Percentiles rank a stretch among this genome's conserved stretches.
These are phyloP conservation scores for Wallacemonas sp. DNA, from an alignment of 208 protist genomes.

Conservation along the genomic window DNA sequence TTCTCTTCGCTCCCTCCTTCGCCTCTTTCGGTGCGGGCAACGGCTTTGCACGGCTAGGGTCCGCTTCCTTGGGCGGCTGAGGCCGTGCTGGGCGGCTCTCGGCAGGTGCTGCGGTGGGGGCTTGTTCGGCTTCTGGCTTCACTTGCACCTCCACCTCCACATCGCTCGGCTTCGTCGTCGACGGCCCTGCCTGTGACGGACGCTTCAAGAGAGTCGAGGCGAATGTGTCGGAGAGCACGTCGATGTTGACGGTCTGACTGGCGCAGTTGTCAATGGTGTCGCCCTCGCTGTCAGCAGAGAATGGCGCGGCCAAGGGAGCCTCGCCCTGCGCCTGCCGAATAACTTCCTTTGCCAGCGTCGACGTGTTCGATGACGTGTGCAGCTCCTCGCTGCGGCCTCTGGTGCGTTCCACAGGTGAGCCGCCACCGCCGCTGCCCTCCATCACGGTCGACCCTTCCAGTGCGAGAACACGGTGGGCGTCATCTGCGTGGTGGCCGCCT, in stretches of 20 bases:
- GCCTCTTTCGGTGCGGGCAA: not conserved
- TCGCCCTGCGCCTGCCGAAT: constrained; percentile 30
- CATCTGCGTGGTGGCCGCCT: not conserved
- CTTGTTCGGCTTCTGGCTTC: not conserved
- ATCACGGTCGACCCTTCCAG: not conserved
- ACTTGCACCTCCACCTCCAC: not conserved
- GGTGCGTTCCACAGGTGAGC: not conserved
- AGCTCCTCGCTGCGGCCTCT: not conserved
- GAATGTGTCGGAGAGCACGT: not conserved
- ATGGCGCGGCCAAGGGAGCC: constrained; percentile 27
- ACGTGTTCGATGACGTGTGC: not conserved
- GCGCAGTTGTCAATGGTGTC: constrained; percentile 5
- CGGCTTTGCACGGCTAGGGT: not conserved
- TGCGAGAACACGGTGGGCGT: not conserved
- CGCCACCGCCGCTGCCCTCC: constrained; percentile 1
- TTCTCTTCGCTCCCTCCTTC: not conserved
- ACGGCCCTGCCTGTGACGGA: not conserved
- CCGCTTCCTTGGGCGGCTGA: not conserved
- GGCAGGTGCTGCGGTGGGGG: not conserved
- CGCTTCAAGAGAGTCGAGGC: not conserved
- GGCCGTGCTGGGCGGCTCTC: not conserved
- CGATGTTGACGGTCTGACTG: constrained; percentile 12
- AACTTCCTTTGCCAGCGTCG: constrained; percentile 30
- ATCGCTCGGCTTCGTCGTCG: not conserved
- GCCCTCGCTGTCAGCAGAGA: constrained; percentile 5